Conservation (phyloP, 164 flowering plant genomes). For the Umbellularia californica region DNA sequence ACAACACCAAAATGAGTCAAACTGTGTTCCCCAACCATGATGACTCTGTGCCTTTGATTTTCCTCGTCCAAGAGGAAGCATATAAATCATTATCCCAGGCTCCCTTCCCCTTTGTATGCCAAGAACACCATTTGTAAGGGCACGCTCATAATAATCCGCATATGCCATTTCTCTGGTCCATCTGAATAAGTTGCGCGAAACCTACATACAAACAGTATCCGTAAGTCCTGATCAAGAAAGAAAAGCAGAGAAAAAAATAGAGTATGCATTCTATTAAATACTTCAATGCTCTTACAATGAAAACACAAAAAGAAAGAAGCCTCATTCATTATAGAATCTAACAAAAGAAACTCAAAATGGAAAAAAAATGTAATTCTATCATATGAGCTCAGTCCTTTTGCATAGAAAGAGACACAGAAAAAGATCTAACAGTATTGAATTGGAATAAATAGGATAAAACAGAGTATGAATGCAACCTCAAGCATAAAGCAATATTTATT, state of each 20-base stretch:
- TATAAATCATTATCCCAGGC: constrained; percentile 92
- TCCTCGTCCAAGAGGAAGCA: constrained; percentile 84
- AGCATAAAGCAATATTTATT: neutral
- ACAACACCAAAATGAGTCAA: constrained; percentile 86
- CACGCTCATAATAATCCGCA: constrained; percentile 96
- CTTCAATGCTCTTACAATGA: too few species aligned
- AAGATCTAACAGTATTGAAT: too few species aligned
- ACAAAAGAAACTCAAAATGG: neutral
- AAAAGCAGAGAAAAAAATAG: neutral
- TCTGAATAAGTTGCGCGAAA: constrained; percentile 76
- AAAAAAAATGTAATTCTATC: neutral
- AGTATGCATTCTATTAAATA: neutral
- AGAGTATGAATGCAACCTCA: neutral
- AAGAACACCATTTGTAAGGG: constrained; percentile 85
- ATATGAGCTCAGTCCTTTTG: too few species aligned
- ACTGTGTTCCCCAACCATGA: constrained; percentile 87
- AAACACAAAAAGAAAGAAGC: neutral
- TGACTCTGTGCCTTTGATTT: constrained; percentile 57
- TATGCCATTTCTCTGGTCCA: constrained; percentile 90
- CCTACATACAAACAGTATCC: constrained; percentile 32
- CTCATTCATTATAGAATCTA: neutral
- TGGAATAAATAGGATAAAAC: neutral
- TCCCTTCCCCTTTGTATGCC: constrained; percentile 86
- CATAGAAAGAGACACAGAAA: too few species aligned
- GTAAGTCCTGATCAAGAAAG: neutral